These are phyloP conservation scores for Ricinus communis DNA, from an alignment of 345 rosid genomes.

Conservation along the genomic window DNA sequence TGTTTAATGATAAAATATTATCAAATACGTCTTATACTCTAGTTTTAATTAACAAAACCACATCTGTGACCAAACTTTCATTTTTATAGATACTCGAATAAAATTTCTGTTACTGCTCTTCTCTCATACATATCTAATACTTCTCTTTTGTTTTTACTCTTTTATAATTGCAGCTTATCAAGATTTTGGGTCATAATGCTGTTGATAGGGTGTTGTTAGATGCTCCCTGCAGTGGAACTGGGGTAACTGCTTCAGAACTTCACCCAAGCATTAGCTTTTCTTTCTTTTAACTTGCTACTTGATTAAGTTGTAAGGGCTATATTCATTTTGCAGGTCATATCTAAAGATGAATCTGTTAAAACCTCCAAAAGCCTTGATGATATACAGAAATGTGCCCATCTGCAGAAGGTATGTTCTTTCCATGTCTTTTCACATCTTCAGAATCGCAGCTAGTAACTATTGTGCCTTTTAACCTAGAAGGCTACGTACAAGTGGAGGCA, in stretches of 20 bases:
- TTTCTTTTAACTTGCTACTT: not conserved
- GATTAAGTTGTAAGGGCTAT: slow-evolving; percentile 19
- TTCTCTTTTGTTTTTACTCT: not conserved
- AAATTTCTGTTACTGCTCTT: not conserved
- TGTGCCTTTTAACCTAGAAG: not conserved
- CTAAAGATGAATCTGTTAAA: slow-evolving; percentile 93
- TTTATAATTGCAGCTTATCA: slow-evolving; percentile 5
- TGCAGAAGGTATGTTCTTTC: slow-evolving; percentile 76
- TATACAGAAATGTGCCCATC: slow-evolving; percentile 67
- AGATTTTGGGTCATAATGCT: slow-evolving; percentile 12
- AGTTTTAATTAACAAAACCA: not conserved
- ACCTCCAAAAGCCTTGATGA: slow-evolving; percentile 79
- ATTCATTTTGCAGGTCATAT: slow-evolving; percentile 44
- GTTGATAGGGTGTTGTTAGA: slow-evolving; percentile 43
- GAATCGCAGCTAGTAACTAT: not conserved
- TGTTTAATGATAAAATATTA: not conserved
- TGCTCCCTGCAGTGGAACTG: slow-evolving; percentile 99
- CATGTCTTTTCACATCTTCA: not conserved
- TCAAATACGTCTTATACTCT: not conserved
- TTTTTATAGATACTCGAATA: not conserved
- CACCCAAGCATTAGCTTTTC: not conserved
- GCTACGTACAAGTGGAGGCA: not conserved
- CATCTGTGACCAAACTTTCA: too few relatives aligned
- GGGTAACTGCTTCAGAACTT: slow-evolving; percentile 38
- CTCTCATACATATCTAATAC: not conserved